A percentile compares a stretch with the other conserved stretches of the same genome.
Evolutionary conservation across 2,329 filamentous ascomycete genomes (phyloP).

Genomic region (Colletotrichum tabaci): DNA sequence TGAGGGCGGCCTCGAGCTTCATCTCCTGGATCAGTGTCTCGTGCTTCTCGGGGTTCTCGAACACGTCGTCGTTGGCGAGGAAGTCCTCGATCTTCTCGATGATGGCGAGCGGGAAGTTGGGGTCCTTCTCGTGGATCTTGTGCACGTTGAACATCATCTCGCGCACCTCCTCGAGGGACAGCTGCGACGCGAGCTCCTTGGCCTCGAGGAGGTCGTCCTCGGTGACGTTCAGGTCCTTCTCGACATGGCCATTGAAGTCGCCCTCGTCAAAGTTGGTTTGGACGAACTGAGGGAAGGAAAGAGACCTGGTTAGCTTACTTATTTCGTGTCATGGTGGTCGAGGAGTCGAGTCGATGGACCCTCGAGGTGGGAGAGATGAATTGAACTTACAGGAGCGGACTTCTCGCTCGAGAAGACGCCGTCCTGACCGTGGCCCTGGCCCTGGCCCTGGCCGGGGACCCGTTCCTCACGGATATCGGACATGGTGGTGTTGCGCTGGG

Average conservation of each 20-base stretch:
- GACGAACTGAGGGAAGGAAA: constrained; percentile 15
- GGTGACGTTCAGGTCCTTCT: constrained; percentile 57
- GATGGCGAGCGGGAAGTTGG: constrained; percentile 59
- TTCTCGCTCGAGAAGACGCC: constrained; percentile 38
- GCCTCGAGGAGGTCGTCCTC: constrained; percentile 63
- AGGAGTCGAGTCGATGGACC: too few relatives aligned
- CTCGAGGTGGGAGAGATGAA: neutral
- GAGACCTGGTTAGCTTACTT: too few relatives aligned
- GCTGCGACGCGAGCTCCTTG: constrained; percentile 59
- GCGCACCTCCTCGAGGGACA: constrained; percentile 59
- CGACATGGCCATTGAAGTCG: constrained; percentile 31
- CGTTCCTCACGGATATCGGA: constrained; percentile 35
- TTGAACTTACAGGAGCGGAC: constrained; percentile 23
- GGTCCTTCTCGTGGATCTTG: constrained; percentile 58
- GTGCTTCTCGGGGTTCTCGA: constrained; percentile 56
- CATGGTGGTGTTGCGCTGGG: constrained; percentile 35
- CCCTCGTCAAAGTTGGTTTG: constrained; percentile 22
- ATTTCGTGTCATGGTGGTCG: neutral
- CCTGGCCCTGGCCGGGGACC: constrained; percentile 2
- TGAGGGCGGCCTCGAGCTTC: constrained; percentile 52
- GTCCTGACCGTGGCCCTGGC: constrained; percentile 19
- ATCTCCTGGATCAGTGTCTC: constrained; percentile 51
- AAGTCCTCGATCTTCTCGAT: constrained; percentile 58
- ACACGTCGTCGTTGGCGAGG: constrained; percentile 50
- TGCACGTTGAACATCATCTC: constrained; percentile 56